Conservation (phyloP, 1,284 basidiomycete genomes). For the Chalciporus sp. region DNA sequence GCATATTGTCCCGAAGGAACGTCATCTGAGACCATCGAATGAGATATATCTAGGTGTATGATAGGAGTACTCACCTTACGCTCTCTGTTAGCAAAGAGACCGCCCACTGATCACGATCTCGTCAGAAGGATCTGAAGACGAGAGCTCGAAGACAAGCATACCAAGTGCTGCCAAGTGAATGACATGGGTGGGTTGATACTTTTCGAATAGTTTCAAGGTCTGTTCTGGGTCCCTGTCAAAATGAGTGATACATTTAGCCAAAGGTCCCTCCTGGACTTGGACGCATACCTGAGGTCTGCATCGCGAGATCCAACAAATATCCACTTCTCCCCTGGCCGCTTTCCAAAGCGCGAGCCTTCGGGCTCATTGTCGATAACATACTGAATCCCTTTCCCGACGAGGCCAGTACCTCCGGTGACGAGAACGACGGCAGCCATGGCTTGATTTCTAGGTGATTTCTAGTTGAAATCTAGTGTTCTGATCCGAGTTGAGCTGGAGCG, state of each 20-base stretch:
- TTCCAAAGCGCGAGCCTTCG: conserved; percentile 75
- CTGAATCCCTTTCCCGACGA: conserved; percentile 83
- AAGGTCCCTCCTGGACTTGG: background rate
- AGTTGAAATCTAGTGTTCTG: conserved; percentile 2
- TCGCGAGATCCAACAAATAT: conserved; percentile 78
- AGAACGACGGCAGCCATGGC: conserved; percentile 59
- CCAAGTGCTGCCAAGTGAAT: conserved; percentile 88
- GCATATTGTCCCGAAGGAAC: conserved; percentile 86
- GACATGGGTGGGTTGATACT: conserved; percentile 88
- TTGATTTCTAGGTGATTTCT: background rate
- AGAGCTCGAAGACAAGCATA: conserved; percentile 37
- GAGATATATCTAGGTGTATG: background rate
- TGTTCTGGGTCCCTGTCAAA: conserved; percentile 59
- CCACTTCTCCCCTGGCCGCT: conserved; percentile 77
- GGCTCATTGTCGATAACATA: conserved; percentile 79
- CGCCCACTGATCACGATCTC: conserved; percentile 64
- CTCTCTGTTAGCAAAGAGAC: conserved; percentile 90
- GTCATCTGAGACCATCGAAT: conserved; percentile 53
- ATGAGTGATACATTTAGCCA: conserved; percentile 2
- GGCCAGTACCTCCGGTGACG: conserved; percentile 84
- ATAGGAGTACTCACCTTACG: conserved; percentile 59
- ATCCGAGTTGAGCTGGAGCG: background rate
- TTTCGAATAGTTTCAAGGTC: conserved; percentile 74
- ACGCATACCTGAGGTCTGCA: conserved; percentile 68
- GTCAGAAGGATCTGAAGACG: conserved; percentile 7